These are phyloP conservation scores for Sporisorium graminicola DNA, from an alignment of 1,284 basidiomycete genomes.

Conservation along the genomic window DNA sequence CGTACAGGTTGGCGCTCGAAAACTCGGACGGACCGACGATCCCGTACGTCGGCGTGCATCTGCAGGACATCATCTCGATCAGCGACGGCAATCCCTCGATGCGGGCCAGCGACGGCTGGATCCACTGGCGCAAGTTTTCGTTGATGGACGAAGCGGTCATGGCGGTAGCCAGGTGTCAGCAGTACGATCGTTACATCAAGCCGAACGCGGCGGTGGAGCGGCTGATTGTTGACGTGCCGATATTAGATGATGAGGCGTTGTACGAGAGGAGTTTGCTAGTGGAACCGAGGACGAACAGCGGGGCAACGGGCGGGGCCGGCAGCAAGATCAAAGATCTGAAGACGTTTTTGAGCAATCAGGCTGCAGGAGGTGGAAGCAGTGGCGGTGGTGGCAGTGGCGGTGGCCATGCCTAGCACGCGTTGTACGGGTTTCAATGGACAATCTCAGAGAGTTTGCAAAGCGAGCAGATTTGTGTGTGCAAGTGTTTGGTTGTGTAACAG, in stretches of 20 bases:
- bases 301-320: constrained; percentile 2
- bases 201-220: constrained; percentile 37
- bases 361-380: background rate
- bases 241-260: constrained; percentile 61
- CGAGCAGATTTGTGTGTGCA: too few species aligned
- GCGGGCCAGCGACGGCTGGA: constrained; percentile 48
- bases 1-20: constrained; percentile 62
- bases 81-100: constrained; percentile 62
- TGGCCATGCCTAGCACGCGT: too few species aligned
- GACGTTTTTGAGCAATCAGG: constrained; percentile 31
- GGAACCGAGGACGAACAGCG: constrained; percentile 36
- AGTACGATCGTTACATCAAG: constrained; percentile 43
- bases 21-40: constrained; percentile 61
- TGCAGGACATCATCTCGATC: constrained; percentile 64
- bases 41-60: constrained; percentile 63
- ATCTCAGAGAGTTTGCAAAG: background rate
- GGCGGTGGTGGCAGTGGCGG: background rate
- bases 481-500: too few species aligned
- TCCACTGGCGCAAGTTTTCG: constrained; percentile 65
- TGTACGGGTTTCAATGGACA: background rate
- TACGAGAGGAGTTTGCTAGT: constrained; percentile 54
- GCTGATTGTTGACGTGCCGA: constrained; percentile 55
- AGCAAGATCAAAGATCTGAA: constrained; percentile 56
- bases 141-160: constrained; percentile 65
- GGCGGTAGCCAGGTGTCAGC: constrained; percentile 59